Percentiles rank a stretch among this genome's conserved stretches.
Evolutionary conservation across 352 stramenopile genomes (phyloP).

Genomic region (Phytopythium delawarense): DNA sequence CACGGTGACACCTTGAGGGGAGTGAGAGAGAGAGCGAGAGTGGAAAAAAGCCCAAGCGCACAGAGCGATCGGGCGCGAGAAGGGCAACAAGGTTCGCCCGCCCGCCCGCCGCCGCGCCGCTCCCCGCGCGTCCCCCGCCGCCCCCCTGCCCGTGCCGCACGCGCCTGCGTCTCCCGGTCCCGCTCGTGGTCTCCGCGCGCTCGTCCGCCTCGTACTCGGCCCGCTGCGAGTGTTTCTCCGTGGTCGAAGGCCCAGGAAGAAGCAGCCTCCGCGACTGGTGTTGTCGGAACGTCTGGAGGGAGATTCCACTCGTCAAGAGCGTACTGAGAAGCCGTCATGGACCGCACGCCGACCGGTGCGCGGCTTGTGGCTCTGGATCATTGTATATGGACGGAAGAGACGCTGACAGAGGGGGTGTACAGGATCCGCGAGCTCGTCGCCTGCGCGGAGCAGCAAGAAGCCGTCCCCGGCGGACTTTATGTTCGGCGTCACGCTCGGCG

Average conservation of each 20-base stretch:
- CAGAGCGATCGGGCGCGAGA: conserved; percentile 1
- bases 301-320: background rate
- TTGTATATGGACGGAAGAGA: background rate
- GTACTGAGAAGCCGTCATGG: background rate
- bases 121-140: background rate
- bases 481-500: conserved; percentile 84
- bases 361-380: no score
- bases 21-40: background rate
- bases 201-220: background rate
- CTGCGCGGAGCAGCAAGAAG: conserved; percentile 54
- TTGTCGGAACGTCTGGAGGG: background rate
- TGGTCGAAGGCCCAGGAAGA: background rate
- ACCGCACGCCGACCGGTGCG: conserved; percentile 2
- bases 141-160: background rate
- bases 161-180: background rate
- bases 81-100: background rate
- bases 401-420: background rate
- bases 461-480: conserved; percentile 85
- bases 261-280: background rate
- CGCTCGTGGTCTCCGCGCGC: background rate
- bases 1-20: background rate
- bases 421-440: conserved; percentile 16
- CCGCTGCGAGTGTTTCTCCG: background rate
- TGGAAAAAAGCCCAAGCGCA: background rate
- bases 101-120: conserved; percentile 2